Base-by-base conservation (phyloP, 1,284 basidiomycete species). In the Pseudozyma thailandica region DNA sequence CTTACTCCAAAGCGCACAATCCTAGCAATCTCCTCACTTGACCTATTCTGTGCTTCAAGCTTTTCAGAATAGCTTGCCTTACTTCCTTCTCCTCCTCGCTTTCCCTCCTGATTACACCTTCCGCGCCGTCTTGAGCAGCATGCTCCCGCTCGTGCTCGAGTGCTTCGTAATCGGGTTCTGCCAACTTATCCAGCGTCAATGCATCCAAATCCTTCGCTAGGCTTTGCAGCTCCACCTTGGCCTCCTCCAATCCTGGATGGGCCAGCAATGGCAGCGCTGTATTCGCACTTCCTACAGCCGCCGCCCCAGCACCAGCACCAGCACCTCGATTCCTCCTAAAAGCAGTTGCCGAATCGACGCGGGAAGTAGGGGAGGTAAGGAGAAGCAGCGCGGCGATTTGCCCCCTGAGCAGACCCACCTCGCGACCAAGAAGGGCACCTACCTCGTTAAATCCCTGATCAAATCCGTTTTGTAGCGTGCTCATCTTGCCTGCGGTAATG, bases 401-500 rank as follows among this genome's bases (percentile, higher is more conserved):
- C 2, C 92, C 92, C 13, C 92, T 87, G 23, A 93, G 84, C 35
- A 85, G 78, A 6, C 92, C 92, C 6, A 93, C 78, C 64, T 90
- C 85, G 26, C 88, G 87, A 2, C 92, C 92, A 16, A 91, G 83
- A 0, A 90, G 90, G 1, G 87, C 89, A 21, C 92, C 92, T 20
- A 89, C 85, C 27, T 83, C 77, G 4, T 89, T 89, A 74, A 91
- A 94, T 16, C 90, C 92, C 16, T 86, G 85, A 79, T 94, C 90
- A 75, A 94, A 94, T 0, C 92, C 92, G 62, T 87, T 85, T 74
- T 94, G 92, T 0, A 93, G 85, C 10, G 88, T 88, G 1, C 86
- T 85, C 82, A 92, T 90, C 82, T 94, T 94, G 10, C 92, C 92
- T 3, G 89, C 88, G 0, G 89, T 90, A 71, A 94, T 92, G 25